These are phyloP conservation scores for Mycena pura DNA, from an alignment of 768 basidiomycete genomes.

Conservation along the genomic window DNA sequence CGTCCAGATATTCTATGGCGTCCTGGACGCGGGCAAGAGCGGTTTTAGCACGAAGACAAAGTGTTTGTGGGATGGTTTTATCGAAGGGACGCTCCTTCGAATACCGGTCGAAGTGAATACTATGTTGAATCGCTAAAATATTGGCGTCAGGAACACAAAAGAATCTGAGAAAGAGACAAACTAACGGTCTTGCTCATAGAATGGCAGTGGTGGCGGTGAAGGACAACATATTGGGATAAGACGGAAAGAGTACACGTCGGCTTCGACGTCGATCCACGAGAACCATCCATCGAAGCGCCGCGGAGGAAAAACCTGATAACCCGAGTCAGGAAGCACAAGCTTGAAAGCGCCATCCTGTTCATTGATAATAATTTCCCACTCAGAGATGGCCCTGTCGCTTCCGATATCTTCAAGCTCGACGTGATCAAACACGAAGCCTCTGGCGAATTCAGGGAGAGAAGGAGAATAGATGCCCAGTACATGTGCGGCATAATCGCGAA, in stretches of 20 bases:
- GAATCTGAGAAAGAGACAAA: not conserved
- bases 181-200: slow-evolving; percentile 8
- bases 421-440: slow-evolving; percentile 8
- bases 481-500: not conserved
- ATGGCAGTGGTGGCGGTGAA: slow-evolving; percentile 1
- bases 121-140: not conserved
- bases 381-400: not conserved
- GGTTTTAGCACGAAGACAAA: not conserved
- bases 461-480: not conserved
- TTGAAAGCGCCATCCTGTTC: not conserved
- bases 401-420: not conserved
- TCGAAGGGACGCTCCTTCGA: not conserved
- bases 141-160: not conserved
- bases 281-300: not conserved
- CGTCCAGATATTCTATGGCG: not conserved
- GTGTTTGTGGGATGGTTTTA: not conserved
- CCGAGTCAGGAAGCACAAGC: slow-evolving; percentile 1
- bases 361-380: slow-evolving; percentile 10
- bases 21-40: not conserved
- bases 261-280: not conserved
- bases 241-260: slow-evolving; percentile 1
- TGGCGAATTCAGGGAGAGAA: slow-evolving; percentile 2
- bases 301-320: not conserved
- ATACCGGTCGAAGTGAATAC: not conserved
- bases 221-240: slow-evolving; percentile 3